Evolutionary conservation across 352 stramenopile genomes (phyloP).

Genomic region (Globisporangium okanoganense): DNA sequence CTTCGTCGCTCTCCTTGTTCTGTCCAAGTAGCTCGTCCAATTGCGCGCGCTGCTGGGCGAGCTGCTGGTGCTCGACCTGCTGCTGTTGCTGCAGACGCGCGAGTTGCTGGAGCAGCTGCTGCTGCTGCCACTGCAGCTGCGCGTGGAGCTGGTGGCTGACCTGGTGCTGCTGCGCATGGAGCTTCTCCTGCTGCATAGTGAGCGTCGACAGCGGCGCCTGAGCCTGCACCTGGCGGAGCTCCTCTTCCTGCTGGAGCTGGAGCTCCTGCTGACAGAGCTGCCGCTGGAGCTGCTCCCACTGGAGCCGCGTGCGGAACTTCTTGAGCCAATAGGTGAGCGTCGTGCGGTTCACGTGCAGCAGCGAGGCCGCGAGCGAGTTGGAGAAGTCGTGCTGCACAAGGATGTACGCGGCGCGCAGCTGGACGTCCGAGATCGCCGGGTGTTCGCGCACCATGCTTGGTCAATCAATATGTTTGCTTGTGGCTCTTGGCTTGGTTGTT

Average conservation of each 20-base stretch:
- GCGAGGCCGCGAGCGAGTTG: background rate
- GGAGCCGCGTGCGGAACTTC: background rate
- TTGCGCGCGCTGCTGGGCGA: background rate
- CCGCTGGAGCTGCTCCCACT: background rate
- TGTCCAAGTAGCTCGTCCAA: background rate
- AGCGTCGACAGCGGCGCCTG: background rate
- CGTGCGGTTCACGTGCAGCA: background rate
- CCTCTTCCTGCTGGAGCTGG: background rate
- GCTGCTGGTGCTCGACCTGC: background rate
- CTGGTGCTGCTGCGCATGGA: conserved; percentile 26
- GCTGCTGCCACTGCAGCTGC: background rate
- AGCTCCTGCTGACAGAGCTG: background rate
- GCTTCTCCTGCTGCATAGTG: conserved; percentile 30
- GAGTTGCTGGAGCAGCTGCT: background rate
- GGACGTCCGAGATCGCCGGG: conserved; percentile 27
- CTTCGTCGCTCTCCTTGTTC: background rate
- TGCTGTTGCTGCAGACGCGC: background rate
- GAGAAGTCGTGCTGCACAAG: background rate
- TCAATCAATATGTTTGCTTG: background rate
- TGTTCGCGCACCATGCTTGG: background rate
- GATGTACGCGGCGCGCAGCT: background rate
- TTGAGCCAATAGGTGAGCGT: background rate
- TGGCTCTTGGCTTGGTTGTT: background rate
- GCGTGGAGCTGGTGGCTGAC: background rate
- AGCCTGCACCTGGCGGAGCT: background rate